Percentiles rank a stretch among this genome's conserved stretches.
These are phyloP conservation scores for Herpetomonas tarakana DNA, from an alignment of 208 protist species.

Conservation along the genomic window DNA sequence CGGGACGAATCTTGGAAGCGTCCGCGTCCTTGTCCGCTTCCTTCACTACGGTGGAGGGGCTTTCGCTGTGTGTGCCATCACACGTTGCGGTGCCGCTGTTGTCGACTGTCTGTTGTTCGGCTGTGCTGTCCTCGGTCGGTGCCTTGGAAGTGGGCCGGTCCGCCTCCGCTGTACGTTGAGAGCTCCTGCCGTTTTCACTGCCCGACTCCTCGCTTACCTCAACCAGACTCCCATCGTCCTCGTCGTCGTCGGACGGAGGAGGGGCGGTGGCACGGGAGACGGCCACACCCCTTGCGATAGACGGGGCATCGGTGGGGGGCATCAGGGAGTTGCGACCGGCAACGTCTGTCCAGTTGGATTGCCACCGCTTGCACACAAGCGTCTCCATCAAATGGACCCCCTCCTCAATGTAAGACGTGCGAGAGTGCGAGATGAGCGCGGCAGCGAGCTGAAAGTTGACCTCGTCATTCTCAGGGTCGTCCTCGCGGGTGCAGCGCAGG, in stretches of 20 bases:
- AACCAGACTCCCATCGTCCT: neutral
- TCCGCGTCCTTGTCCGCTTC: constrained; percentile 6
- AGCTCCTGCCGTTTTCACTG: no score
- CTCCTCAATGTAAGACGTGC: constrained; percentile 43
- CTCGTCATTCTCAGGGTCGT: constrained; percentile 24
- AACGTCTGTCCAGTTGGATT: constrained; percentile 32
- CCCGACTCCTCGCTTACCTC: neutral
- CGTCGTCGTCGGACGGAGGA: neutral
- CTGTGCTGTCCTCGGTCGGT: no score
- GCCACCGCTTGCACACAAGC: constrained; percentile 47
- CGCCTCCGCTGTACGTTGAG: neutral
- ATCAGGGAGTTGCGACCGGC: constrained; percentile 1
- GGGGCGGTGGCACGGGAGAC: neutral
- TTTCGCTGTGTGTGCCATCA: no score
- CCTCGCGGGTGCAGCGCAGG: constrained; percentile 29
- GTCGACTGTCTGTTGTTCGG: no score
- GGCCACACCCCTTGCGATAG: neutral
- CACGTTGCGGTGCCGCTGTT: no score
- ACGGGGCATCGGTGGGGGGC: neutral
- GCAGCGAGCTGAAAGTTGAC: constrained; percentile 57
- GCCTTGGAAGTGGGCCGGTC: constrained; percentile 20
- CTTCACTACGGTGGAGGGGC: constrained; percentile 18
- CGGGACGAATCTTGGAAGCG: neutral
- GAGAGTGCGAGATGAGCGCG: constrained; percentile 63
- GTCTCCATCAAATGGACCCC: constrained; percentile 71